These are phyloP conservation scores for Ophiobolus disseminans DNA, from an alignment of 2,329 filamentous ascomycete genomes.

Conservation along the genomic window DNA sequence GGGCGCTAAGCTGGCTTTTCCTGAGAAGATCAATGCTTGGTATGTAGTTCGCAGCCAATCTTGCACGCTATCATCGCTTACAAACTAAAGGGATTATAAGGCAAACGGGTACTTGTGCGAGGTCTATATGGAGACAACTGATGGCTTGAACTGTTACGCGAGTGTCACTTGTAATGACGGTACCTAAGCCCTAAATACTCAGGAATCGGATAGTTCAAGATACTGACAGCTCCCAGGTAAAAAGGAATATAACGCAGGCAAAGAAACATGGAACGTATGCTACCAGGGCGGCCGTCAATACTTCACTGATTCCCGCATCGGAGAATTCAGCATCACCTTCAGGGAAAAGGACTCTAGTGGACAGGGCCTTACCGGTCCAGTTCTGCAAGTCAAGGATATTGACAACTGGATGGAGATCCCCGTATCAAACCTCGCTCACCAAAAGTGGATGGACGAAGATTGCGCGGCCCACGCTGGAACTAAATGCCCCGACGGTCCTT, in stretches of 20 bases:
- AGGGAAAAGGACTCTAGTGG: slow-evolving; percentile 2
- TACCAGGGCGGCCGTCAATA: slow-evolving; percentile 5
- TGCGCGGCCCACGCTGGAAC: too few species aligned
- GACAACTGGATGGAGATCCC: slow-evolving; percentile 11
- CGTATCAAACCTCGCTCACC: slow-evolving; percentile 2
- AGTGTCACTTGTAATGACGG: slow-evolving; percentile 9
- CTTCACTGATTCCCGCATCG: slow-evolving; percentile 14
- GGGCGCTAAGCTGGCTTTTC: too few species aligned
- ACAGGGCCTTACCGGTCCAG: slow-evolving; percentile 9
- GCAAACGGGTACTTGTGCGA: not conserved
- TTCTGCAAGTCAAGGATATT: slow-evolving; percentile 12
- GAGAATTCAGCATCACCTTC: slow-evolving; percentile 17
- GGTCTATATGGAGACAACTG: slow-evolving; percentile 1
- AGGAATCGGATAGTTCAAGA: not conserved
- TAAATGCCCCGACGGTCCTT: slow-evolving; percentile 11
- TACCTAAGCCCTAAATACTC: slow-evolving; percentile 3
- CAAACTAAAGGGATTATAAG: slow-evolving; percentile 1
- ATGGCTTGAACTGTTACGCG: slow-evolving; percentile 4
- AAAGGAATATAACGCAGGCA: not conserved
- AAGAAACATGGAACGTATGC: slow-evolving; percentile 7
- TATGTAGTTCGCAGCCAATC: too few species aligned
- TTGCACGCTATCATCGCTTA: too few species aligned
- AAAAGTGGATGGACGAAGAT: too few species aligned
- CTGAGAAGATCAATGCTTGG: too few species aligned
- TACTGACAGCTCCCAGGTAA: not conserved